Evolutionary conservation across 495 filamentous ascomycete species (phyloP).

Genomic region (Cercophora newfieldiana): DNA sequence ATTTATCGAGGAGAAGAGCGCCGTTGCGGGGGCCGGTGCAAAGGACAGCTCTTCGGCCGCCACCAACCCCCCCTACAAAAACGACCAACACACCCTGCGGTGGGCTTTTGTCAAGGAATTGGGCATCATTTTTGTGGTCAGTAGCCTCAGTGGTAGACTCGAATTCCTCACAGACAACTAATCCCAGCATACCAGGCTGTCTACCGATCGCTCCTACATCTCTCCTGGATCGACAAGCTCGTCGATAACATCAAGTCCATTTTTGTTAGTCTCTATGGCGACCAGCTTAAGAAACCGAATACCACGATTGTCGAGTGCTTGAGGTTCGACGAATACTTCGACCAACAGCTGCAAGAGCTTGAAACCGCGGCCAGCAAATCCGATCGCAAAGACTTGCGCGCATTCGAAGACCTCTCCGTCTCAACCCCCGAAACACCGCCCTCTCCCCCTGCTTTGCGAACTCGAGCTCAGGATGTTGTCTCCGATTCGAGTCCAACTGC

Average conservation of each 20-base stretch:
- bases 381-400: slow-evolving; percentile 30
- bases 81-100: slow-evolving; percentile 92
- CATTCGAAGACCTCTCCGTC: slow-evolving; percentile 44
- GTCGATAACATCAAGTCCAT: slow-evolving; percentile 90
- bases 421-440: slow-evolving; percentile 47
- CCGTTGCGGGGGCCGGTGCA: slow-evolving; percentile 56
- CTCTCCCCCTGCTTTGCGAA: slow-evolving; percentile 41
- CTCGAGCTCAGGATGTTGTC: slow-evolving; percentile 25
- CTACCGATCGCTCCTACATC: slow-evolving; percentile 90
- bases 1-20: slow-evolving; percentile 88
- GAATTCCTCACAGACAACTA: slow-evolving; percentile 15
- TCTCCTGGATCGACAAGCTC: slow-evolving; percentile 96
- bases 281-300: slow-evolving; percentile 79
- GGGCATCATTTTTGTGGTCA: slow-evolving; percentile 91
- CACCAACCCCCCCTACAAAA: slow-evolving; percentile 72
- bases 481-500: slow-evolving; percentile 63
- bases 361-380: slow-evolving; percentile 53
- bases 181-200: slow-evolving; percentile 66
- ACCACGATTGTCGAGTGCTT: slow-evolving; percentile 72
- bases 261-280: slow-evolving; percentile 84
- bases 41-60: slow-evolving; percentile 59
- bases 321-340: slow-evolving; percentile 88
- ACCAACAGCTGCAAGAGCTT: slow-evolving; percentile 84
- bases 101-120: slow-evolving; percentile 92
- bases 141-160: slow-evolving; percentile 32